These are phyloP conservation scores for Trichosporon coremiiforme DNA, from an alignment of 1,284 basidiomycete species.

Conservation along the genomic window DNA sequence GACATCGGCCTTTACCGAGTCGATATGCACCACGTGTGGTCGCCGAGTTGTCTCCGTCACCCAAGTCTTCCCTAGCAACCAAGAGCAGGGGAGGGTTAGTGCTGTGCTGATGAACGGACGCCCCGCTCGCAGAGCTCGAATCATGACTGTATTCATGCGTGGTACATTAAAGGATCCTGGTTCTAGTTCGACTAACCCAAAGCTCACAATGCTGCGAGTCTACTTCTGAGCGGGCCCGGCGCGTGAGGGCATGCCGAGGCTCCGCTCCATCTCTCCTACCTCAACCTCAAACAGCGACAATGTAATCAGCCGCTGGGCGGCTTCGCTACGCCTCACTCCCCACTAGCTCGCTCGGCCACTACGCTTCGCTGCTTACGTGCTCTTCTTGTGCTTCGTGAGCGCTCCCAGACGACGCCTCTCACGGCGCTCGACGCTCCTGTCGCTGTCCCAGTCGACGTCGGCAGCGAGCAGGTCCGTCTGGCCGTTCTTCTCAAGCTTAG, in stretches of 20 bases:
- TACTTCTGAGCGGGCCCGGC: background rate
- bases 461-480: constrained; percentile 55
- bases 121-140: too few species aligned
- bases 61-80: too few species aligned
- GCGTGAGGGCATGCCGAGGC: background rate
- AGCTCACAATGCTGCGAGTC: background rate
- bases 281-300: too few species aligned
- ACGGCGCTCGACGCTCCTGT: constrained; percentile 31
- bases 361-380: constrained; percentile 4
- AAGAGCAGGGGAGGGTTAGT: too few species aligned
- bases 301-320: too few species aligned
- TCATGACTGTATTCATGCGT: constrained; percentile 12
- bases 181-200: background rate
- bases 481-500: constrained; percentile 73
- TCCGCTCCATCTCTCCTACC: background rate
- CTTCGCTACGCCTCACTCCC: too few species aligned
- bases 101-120: too few species aligned
- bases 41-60: too few species aligned
- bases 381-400: constrained; percentile 25
- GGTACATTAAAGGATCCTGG: constrained; percentile 8
- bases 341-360: background rate
- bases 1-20: too few species aligned
- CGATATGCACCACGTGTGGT: too few species aligned
- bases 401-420: constrained; percentile 26
- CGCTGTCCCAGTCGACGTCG: constrained; percentile 57